Percentiles rank a stretch among this genome's conserved stretches.
Conservation (phyloP, 768 basidiomycete genomes). For the Mycena alexandri region DNA sequence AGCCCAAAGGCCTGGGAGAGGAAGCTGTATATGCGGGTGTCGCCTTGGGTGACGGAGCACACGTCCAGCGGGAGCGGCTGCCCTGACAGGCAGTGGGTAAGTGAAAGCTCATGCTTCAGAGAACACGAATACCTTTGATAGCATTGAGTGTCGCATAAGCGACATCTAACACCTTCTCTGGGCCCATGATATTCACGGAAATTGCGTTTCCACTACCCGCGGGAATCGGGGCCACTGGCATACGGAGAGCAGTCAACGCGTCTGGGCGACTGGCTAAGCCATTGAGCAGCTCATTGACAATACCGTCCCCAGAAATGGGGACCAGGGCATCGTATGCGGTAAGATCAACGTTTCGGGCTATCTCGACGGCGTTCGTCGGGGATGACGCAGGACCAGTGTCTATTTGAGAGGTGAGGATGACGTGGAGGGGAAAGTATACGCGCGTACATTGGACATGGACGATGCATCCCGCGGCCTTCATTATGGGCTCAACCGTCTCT, state of each 20-base stretch:
- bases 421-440: neutral
- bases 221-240: conserved; percentile 68
- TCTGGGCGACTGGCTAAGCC: conserved; percentile 63
- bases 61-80: conserved; percentile 65
- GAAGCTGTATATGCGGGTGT: conserved; percentile 61
- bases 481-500: conserved; percentile 63
- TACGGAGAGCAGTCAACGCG: conserved; percentile 57
- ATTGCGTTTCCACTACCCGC: conserved; percentile 70
- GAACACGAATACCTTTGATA: conserved; percentile 60
- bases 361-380: conserved; percentile 58
- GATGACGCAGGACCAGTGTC: conserved; percentile 42
- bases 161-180: conserved; percentile 63
- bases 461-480: conserved; percentile 62
- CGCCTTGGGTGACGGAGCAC: conserved; percentile 65
- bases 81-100: conserved; percentile 49
- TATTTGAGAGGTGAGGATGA: neutral
- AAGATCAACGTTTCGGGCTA: conserved; percentile 56
- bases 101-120: neutral
- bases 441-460: conserved; percentile 61
- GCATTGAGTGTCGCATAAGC: conserved; percentile 64
- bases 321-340: conserved; percentile 64
- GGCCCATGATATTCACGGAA: conserved; percentile 67
- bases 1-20: conserved; percentile 70
- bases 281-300: conserved; percentile 70
- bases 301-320: conserved; percentile 70